These are phyloP conservation scores for Leccinum incarnatum DNA, from an alignment of 768 basidiomycete genomes.

Conservation along the genomic window DNA sequence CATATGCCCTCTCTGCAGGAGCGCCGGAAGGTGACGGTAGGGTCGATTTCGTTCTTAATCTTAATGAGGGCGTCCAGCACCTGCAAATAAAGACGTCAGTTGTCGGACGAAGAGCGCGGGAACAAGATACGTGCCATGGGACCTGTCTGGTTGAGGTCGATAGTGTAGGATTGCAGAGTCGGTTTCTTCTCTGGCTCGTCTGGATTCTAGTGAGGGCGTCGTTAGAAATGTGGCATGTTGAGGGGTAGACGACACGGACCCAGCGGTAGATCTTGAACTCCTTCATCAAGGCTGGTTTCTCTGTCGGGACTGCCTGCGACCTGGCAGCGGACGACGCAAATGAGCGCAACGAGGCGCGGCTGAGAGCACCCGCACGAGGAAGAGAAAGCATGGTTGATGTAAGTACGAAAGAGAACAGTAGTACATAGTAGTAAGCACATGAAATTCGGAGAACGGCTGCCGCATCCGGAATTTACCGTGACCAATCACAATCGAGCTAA, in stretches of 20 bases:
- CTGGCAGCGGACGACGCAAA: conserved; percentile 31
- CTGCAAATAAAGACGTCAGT: conserved; percentile 29
- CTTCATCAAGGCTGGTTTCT: conserved; percentile 77
- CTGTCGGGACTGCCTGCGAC: conserved; percentile 44
- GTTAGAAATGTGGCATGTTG: background rate
- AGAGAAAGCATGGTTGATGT: conserved; percentile 12
- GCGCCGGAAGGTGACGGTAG: conserved; percentile 93
- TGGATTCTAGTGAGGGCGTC: conserved; percentile 61
- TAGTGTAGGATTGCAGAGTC: conserved; percentile 80
- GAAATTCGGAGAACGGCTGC: conserved; percentile 15
- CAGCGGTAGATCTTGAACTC: conserved; percentile 99
- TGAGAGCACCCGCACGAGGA: conserved; percentile 5
- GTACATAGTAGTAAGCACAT: conserved; percentile 3
- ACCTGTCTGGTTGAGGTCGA: conserved; percentile 92
- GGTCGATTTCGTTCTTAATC: conserved; percentile 98
- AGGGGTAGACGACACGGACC: conserved; percentile 41
- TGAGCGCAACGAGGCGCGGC: conserved; percentile 23
- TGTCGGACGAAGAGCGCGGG: background rate
- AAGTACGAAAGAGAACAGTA: background rate
- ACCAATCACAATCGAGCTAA: conserved; percentile 19
- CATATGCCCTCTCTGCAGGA: conserved; percentile 96
- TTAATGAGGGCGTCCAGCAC: conserved; percentile 93
- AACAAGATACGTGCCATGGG: conserved; percentile 69
- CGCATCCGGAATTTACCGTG: conserved; percentile 16
- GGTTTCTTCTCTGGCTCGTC: conserved; percentile 94